A percentile compares a stretch with the other conserved stretches of the same genome.
Evolutionary conservation across 805 yeast species (phyloP).

Genomic region (Danielia reshetovae): DNA sequence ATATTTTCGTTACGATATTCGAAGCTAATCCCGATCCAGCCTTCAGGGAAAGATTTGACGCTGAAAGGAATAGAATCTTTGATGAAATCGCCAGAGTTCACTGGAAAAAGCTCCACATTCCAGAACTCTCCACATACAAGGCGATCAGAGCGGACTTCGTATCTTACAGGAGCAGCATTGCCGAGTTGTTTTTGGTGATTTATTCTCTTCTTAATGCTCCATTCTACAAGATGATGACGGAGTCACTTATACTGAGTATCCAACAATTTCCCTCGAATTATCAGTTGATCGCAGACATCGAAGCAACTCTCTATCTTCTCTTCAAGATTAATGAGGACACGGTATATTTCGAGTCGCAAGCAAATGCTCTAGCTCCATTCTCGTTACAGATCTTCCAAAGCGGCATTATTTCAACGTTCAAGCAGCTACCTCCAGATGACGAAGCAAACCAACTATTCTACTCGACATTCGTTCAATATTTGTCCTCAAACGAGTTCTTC

Average conservation of each 20-base stretch:
- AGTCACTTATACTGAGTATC: constrained; percentile 27
- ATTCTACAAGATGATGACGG: constrained; percentile 43
- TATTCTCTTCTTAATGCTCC: constrained; percentile 61
- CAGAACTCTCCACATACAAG: constrained; percentile 26
- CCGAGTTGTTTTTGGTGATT: constrained; percentile 70
- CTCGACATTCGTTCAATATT: constrained; percentile 23
- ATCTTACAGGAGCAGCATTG: constrained; percentile 66
- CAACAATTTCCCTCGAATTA: background rate
- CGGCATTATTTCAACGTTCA: constrained; percentile 20
- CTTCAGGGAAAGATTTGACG: constrained; percentile 16
- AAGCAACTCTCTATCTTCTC: constrained; percentile 58
- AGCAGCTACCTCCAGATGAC: constrained; percentile 7
- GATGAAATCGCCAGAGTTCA: constrained; percentile 55
- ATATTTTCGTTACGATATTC: constrained; percentile 16
- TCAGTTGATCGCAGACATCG: constrained; percentile 40
- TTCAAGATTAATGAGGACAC: constrained; percentile 52
- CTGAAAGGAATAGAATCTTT: constrained; percentile 39
- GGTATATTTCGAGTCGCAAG: constrained; percentile 33
- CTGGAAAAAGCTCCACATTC: constrained; percentile 61
- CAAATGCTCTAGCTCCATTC: constrained; percentile 21
- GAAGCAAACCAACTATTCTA: constrained; percentile 6
- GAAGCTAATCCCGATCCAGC: constrained; percentile 13
- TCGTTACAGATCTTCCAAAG: constrained; percentile 22
- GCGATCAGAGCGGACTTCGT: constrained; percentile 52
- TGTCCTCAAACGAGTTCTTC: constrained; percentile 59